phyloP scores from a whole-genome alignment of 1,139 yeast genomes.

The Geotrichum australiense region DNA sequence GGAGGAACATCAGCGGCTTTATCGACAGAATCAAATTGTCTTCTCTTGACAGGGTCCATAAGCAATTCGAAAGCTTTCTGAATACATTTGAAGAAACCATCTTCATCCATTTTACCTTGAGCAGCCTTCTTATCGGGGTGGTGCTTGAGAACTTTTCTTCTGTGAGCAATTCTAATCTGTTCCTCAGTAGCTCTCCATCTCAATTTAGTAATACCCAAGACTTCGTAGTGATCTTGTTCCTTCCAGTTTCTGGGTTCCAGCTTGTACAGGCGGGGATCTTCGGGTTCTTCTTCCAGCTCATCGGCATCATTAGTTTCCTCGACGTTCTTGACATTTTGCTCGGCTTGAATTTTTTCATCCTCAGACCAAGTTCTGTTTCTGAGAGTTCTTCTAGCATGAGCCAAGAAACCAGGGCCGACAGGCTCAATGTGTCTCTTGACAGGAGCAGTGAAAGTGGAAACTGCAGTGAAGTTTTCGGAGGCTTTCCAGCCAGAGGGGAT shows the following conservation, averaged over 20 bases:
- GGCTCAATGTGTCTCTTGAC: conserved; percentile 90
- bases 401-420: conserved; percentile 90
- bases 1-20: conserved; percentile 76
- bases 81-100: conserved; percentile 95
- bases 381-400: conserved; percentile 93
- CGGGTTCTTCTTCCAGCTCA: conserved; percentile 69
- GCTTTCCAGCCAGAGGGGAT: conserved; percentile 30
- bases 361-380: conserved; percentile 99
- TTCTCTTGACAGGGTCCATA: conserved; percentile 79
- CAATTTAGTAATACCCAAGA: conserved; percentile 84
- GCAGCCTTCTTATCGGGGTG: conserved; percentile 97
- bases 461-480: conserved; percentile 30
- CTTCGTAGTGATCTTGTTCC: conserved; percentile 91
- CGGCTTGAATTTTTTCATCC: conserved; percentile 90
- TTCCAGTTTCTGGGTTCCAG: conserved; percentile 99
- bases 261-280: conserved; percentile 59
- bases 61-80: conserved; percentile 93
- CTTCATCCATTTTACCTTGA: conserved; percentile 84
- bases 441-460: conserved; percentile 48
- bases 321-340: conserved; percentile 67
- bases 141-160: conserved; percentile 93
- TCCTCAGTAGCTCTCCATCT: conserved; percentile 89
- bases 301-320: conserved; percentile 68
- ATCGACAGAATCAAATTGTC: conserved; percentile 94
- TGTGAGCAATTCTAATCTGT: conserved; percentile 93